Evolutionary conservation across 1,139 yeast genomes (phyloP).

Genomic region (Suhomyces bribrorum): DNA sequence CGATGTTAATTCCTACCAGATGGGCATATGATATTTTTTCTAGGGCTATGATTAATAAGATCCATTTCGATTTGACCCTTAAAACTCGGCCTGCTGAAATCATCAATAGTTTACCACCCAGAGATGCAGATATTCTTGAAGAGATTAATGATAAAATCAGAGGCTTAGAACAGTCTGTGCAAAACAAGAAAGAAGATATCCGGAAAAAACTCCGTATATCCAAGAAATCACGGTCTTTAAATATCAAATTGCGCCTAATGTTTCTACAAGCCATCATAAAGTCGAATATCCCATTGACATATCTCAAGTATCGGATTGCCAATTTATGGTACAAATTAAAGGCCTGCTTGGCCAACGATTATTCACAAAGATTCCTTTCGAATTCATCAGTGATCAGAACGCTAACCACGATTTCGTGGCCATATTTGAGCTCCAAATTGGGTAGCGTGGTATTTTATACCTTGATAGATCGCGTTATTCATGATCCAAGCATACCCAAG

Average conservation of each 20-base stretch:
- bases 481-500: constrained; percentile 26
- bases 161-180: constrained; percentile 5
- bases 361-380: constrained; percentile 27
- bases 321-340: constrained; percentile 25
- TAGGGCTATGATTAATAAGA: constrained; percentile 44
- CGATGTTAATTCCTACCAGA: constrained; percentile 38
- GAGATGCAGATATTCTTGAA: constrained; percentile 32
- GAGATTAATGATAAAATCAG: constrained; percentile 14
- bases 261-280: constrained; percentile 5
- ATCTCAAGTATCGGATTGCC: constrained; percentile 7
- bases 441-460: constrained; percentile 27
- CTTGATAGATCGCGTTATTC: constrained; percentile 11
- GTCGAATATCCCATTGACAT: constrained; percentile 9
- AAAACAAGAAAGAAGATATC: background rate
- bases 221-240: background rate
- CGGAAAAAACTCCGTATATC: background rate
- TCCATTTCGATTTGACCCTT: constrained; percentile 41
- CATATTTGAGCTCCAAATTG: constrained; percentile 38
- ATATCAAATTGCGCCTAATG: constrained; percentile 4
- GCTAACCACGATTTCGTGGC: constrained; percentile 44
- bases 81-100: constrained; percentile 37
- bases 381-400: constrained; percentile 30
- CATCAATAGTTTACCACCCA: constrained; percentile 32
- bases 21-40: constrained; percentile 41
- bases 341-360: constrained; percentile 41